Percentiles rank a stretch among this genome's conserved stretches.
Conservation (phyloP, 1,139 yeast species). For the Zygoascus sp. region DNA sequence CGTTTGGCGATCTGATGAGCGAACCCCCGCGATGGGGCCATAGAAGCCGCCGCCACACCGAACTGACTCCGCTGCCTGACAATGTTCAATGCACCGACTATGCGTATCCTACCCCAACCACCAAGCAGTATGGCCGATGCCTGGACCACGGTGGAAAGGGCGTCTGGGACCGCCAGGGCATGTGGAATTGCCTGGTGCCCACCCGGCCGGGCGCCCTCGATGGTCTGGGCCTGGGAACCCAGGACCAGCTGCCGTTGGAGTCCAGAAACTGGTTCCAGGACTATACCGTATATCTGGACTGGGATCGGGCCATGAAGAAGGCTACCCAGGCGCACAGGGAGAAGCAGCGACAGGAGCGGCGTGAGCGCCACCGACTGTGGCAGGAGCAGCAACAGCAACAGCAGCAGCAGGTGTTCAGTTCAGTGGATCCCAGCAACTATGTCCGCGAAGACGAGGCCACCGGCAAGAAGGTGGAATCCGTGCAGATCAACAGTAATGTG, state of each 20-base stretch:
- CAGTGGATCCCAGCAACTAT: conserved; percentile 4
- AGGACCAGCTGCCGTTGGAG: conserved; percentile 12
- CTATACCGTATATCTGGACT: conserved; percentile 59
- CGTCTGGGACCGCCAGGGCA: conserved; percentile 72
- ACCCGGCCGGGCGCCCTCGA: conserved; percentile 25
- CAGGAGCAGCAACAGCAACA: conserved; percentile 19
- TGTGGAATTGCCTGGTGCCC: conserved; percentile 88
- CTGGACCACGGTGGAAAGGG: conserved; percentile 58
- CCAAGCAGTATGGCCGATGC: conserved; percentile 59
- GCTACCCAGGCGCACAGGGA: conserved; percentile 35
- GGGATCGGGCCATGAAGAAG: conserved; percentile 57
- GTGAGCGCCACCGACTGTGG: conserved; percentile 7
- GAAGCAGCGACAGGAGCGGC: conserved; percentile 17
- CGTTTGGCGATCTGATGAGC: conserved; percentile 16
- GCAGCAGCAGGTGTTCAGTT: conserved; percentile 27
- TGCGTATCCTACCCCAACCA: conserved; percentile 56
- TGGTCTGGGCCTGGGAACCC: conserved; percentile 10
- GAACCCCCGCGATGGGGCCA: conserved; percentile 12
- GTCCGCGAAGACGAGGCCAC: conserved; percentile 27
- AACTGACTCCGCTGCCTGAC: conserved; percentile 5
- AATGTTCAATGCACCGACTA: conserved; percentile 1
- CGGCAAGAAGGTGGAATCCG: conserved; percentile 46
- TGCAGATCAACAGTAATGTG: conserved; percentile 45
- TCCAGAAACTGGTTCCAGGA: conserved; percentile 48
- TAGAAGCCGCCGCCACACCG: neutral